These are phyloP conservation scores for Marasmius fiardii DNA, from an alignment of 1,284 basidiomycete species.

Conservation along the genomic window DNA sequence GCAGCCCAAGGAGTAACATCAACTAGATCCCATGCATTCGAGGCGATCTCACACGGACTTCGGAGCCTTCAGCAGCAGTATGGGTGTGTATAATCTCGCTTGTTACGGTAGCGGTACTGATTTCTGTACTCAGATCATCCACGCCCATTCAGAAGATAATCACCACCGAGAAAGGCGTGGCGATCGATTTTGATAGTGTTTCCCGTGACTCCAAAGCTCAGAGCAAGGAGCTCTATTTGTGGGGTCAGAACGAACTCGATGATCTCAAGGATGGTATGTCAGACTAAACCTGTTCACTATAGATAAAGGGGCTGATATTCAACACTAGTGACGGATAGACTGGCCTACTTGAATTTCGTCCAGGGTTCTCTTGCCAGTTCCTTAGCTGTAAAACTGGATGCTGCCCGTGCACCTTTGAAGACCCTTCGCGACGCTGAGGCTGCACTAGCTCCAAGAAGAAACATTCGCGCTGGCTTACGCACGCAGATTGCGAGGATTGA, in stretches of 20 bases:
- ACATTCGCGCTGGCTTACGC: conserved; percentile 51
- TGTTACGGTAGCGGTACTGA: not conserved
- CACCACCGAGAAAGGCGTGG: conserved; percentile 70
- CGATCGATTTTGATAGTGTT: conserved; percentile 65
- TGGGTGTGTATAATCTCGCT: conserved; percentile 39
- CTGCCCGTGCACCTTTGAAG: conserved; percentile 64
- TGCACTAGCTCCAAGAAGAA: conserved; percentile 55
- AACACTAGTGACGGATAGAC: conserved; percentile 63
- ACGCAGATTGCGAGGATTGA: conserved; percentile 63
- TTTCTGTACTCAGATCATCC: conserved; percentile 38
- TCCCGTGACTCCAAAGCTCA: conserved; percentile 63
- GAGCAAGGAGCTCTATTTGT: conserved; percentile 78
- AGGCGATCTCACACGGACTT: conserved; percentile 66
- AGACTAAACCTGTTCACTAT: not conserved
- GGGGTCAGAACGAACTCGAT: conserved; percentile 67
- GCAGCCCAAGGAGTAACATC: conserved; percentile 29
- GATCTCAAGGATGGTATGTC: conserved; percentile 75
- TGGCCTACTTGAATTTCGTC: conserved; percentile 76
- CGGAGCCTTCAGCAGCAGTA: conserved; percentile 73
- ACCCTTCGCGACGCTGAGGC: conserved; percentile 67
- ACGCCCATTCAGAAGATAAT: conserved; percentile 70
- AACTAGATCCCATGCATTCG: conserved; percentile 50
- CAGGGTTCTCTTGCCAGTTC: conserved; percentile 61
- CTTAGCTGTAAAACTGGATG: conserved; percentile 58
- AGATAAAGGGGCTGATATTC: not conserved